Evolutionary conservation across 2,329 filamentous ascomycete species (phyloP).

Genomic region (Spiromastix sp.): DNA sequence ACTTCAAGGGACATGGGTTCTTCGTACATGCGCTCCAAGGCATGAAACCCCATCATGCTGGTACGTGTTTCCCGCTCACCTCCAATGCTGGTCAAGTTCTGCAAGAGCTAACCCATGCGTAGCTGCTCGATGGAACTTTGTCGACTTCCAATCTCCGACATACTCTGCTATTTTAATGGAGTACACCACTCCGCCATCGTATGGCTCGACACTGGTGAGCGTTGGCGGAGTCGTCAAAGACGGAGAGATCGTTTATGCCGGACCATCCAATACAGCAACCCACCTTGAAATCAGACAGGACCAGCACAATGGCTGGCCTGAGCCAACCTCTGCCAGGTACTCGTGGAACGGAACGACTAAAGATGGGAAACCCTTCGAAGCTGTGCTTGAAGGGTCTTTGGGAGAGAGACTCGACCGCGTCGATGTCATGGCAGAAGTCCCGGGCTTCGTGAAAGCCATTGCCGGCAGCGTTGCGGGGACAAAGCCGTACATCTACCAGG

Average conservation of each 20-base stretch:
- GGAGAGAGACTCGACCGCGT: conserved; percentile 67
- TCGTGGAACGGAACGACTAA: conserved; percentile 68
- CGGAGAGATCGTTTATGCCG: conserved; percentile 66
- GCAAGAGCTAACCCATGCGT: conserved; percentile 4
- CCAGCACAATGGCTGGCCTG: conserved; percentile 74
- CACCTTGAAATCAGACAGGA: conserved; percentile 65
- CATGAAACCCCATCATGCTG: conserved; percentile 98
- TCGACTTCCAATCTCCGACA: conserved; percentile 76
- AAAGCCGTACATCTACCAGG: conserved; percentile 96
- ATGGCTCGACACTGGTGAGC: conserved; percentile 72
- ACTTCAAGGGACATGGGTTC: conserved; percentile 70
- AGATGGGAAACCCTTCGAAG: conserved; percentile 64
- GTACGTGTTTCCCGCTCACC: conserved; percentile 29
- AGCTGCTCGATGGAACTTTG: conserved; percentile 86
- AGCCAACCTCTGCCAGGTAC: conserved; percentile 65
- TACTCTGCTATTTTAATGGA: conserved; percentile 93
- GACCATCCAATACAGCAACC: conserved; percentile 51
- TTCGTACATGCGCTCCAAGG: conserved; percentile 84
- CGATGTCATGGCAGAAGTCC: conserved; percentile 94
- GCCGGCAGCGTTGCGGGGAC: conserved; percentile 81
- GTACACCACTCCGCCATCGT: conserved; percentile 86
- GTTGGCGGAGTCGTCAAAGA: conserved; percentile 77
- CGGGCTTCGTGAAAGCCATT: conserved; percentile 89
- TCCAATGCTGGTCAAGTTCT: conserved; percentile 2
- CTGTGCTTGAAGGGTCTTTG: conserved; percentile 57